Base-by-base conservation (phyloP, 192 early-diverging fungal species). In the Linnemannia exigua region DNA sequence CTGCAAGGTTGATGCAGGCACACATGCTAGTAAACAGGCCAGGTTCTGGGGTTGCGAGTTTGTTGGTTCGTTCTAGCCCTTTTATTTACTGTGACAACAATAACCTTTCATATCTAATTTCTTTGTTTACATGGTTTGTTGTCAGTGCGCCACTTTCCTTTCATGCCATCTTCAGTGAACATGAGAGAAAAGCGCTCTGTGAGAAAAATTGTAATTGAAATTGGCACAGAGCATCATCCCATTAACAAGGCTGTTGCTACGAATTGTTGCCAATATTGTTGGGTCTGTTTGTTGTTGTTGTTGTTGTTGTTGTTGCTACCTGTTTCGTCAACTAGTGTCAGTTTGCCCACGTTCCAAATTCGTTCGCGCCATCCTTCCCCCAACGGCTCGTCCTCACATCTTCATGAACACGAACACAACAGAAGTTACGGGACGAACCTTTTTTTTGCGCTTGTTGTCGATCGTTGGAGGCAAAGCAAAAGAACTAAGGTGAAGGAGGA, bases 1-100 rank as follows among this genome's bases (percentile, higher is more conserved):
- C 58, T 63, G 28, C 28, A 63, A 54, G 58, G 58, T 63, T 63
- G 58, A 63, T 63, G 58, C 58, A 63, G 58, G 58, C 25, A 63
- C 58, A 63, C 3, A 63, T 63, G 58, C 28, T 63, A 9, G 15
- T 14, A 15, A 63, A 14, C 28, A 25, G 28, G 25, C 25, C 28
- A 63, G 58, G 4, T 31, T 63, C 58, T 63, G 58, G 58, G 58
- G 58, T 63, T 63, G 28, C 6, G 58, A 31, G 58, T 63, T 63
- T 31, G 58, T 25, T 33, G 25, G 22, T 63, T 16, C 8, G 58
- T 63, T 63, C 58, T 63, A 31, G 58, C 28, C 58, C 28, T 63
- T 16, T 22, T 25, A 9, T 31, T 22, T 25, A 11, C 52, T 9
- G 17, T 58, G 3, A 58, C 41, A n/a, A n/a, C 9, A 44, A 9